Evolutionary conservation across 2,329 filamentous ascomycete genomes (phyloP).

Genomic region (Colletotrichum tofieldiae): DNA sequence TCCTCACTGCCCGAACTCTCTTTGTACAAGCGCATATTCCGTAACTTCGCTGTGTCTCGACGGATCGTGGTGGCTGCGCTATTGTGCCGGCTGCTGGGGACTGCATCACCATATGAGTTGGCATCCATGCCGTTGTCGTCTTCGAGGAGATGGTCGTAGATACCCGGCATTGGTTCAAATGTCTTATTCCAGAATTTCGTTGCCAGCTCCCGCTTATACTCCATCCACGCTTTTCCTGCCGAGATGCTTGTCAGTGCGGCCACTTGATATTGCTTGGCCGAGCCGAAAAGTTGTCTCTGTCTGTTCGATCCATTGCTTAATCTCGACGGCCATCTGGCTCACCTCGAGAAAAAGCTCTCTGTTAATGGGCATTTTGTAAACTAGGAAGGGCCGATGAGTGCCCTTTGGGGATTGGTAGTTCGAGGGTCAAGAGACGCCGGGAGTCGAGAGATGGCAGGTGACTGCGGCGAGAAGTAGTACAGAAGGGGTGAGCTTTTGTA

Average conservation of each 20-base stretch:
- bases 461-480: neutral
- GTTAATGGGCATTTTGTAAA: fast-evolving
- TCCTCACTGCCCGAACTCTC: neutral
- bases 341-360: neutral
- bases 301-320: neutral
- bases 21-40: neutral
- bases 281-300: neutral
- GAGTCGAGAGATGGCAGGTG: neutral
- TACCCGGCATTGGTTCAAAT: neutral
- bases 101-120: neutral
- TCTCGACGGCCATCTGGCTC: neutral
- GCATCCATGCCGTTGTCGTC: neutral
- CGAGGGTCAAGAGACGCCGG: neutral
- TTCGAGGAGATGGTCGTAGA: neutral
- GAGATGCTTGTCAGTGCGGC: neutral
- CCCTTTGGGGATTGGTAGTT: too few relatives aligned
- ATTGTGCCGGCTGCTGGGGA: neutral
- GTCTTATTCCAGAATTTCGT: neutral
- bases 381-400: neutral
- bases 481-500: neutral
- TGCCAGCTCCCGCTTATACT: neutral
- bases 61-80: neutral
- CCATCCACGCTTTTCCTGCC: neutral
- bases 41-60: neutral
- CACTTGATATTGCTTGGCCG: neutral